Conservation (phyloP, 2,329 filamentous ascomycete species). For the Graphilbum sp. region DNA sequence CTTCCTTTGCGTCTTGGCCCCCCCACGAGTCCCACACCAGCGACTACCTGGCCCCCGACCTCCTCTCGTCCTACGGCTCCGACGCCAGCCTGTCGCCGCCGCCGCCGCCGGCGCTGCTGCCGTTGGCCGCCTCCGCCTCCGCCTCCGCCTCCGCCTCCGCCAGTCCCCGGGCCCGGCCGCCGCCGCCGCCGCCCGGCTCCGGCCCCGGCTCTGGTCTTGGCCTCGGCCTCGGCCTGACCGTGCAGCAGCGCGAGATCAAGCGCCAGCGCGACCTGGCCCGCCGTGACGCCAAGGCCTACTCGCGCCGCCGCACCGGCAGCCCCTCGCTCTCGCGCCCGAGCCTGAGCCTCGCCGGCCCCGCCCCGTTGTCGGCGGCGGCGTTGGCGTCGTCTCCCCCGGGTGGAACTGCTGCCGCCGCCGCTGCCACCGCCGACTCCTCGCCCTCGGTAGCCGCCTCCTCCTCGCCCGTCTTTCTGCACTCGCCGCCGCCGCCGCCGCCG, state of each 20-base stretch:
- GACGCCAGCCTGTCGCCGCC: constrained; percentile 36
- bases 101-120: too few species aligned
- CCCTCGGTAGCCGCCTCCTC: not conserved
- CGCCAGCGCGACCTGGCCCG: constrained; percentile 42
- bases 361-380: too few species aligned
- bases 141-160: constrained; percentile 36
- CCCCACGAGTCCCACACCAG: too few species aligned
- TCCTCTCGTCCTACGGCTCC: constrained; percentile 29
- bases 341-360: not conserved
- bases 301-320: constrained; percentile 19
- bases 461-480: too few species aligned
- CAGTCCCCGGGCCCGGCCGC: too few species aligned
- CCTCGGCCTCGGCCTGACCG: constrained; percentile 26
- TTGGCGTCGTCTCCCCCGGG: too few species aligned
- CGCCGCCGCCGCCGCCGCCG: not conserved
- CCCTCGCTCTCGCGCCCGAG: not conserved
- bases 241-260: constrained; percentile 46
- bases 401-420: too few species aligned
- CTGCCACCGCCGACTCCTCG: too few species aligned
- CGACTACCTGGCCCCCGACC: constrained; percentile 25
- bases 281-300: constrained; percentile 37
- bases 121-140: too few species aligned
- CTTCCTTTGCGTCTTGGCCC: too few species aligned
- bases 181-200: constrained; percentile 30
- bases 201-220: constrained; percentile 42